phyloP scores from a whole-genome alignment of 257 asterid genomes.

The Solanum raphanifolium region DNA sequence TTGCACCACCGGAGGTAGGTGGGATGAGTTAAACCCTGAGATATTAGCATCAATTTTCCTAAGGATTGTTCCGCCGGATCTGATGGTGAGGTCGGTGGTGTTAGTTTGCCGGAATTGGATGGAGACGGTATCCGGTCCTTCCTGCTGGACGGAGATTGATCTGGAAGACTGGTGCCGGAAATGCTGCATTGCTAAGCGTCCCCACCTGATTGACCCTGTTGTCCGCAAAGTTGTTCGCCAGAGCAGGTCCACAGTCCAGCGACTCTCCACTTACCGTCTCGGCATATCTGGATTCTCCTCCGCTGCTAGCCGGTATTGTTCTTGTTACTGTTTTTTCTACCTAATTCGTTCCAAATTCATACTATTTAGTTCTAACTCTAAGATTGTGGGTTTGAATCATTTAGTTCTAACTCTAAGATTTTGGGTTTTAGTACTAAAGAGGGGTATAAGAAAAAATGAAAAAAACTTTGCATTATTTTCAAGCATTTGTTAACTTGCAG shows the following conservation, averaged over 20 bases:
- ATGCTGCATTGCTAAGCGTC: not conserved
- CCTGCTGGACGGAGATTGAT: conserved; percentile 15
- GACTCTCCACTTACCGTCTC: conserved; percentile 1
- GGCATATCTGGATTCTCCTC: conserved; percentile 2
- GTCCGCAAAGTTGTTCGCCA: conserved; percentile 8
- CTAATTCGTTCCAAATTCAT: not conserved
- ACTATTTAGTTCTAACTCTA: not conserved
- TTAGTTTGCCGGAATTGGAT: conserved; percentile 10
- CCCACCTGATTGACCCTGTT: not conserved
- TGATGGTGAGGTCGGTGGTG: not conserved
- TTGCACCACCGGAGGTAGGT: not conserved
- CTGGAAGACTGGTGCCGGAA: conserved; percentile 10
- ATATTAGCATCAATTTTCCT: not conserved
- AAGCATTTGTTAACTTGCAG: not conserved
- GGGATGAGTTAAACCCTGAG: not conserved
- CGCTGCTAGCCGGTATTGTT: conserved; percentile 6
- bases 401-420: too few relatives aligned
- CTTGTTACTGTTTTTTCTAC: not conserved
- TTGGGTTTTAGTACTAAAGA: not conserved
- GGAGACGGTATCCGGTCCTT: conserved; percentile 6
- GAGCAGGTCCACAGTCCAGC: conserved; percentile 1
- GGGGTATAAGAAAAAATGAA: not conserved
- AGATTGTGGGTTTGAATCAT: too few relatives aligned
- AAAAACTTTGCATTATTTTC: not conserved
- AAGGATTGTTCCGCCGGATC: not conserved